phyloP scores from a whole-genome alignment of 2,329 filamentous ascomycete species.

The Aaosphaeria pasadenensis region DNA sequence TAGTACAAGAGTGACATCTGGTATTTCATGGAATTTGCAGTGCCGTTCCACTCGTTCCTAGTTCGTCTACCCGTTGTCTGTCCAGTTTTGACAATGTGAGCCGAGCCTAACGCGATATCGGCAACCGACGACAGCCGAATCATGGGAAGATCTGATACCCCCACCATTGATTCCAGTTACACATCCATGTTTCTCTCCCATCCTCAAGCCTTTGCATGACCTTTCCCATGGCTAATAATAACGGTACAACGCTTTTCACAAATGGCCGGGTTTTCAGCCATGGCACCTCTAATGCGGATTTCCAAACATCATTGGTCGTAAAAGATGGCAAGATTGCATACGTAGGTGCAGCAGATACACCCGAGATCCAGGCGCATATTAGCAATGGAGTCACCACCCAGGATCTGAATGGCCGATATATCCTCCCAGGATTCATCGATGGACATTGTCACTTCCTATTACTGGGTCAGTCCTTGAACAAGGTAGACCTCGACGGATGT shows the following conservation, averaged over 20 bases:
- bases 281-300: slow-evolving; percentile 1
- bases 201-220: no score
- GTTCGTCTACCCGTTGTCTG: no score
- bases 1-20: no score
- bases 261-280: slow-evolving; percentile 25
- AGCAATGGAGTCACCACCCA: slow-evolving; percentile 15
- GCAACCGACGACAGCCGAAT: no score
- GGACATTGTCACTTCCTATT: slow-evolving; percentile 58
- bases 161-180: no score
- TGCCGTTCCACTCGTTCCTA: no score
- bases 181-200: no score
- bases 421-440: slow-evolving; percentile 57
- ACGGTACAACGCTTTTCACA: slow-evolving; percentile 13
- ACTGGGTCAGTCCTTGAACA: slow-evolving; percentile 54
- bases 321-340: slow-evolving; percentile 41
- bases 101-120: no score
- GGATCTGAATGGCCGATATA: slow-evolving; percentile 38
- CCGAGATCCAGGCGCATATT: slow-evolving; percentile 24
- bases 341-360: slow-evolving; percentile 30
- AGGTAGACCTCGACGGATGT: slow-evolving; percentile 49
- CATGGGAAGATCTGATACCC: no score
- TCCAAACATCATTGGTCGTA: slow-evolving; percentile 37
- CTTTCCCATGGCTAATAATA: no score
- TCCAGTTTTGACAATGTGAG: no score
- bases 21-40: no score